Base-by-base conservation (phyloP, 441 rosid genomes). In the Melastoma candidum region DNA sequence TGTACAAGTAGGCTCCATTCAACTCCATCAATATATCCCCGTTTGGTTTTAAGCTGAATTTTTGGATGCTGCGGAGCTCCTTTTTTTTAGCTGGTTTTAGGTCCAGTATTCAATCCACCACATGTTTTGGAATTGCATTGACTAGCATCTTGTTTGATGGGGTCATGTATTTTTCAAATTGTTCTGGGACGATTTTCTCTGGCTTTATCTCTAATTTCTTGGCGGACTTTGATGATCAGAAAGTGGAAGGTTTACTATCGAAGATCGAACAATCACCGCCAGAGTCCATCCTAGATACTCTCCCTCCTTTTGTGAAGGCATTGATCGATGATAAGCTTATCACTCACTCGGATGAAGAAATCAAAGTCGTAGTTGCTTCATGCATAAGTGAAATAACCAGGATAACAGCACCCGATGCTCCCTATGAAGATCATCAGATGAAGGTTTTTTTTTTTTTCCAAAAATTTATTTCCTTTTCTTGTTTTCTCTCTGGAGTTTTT, bases 341-440 rank as follows among this genome's bases (percentile, higher is more conserved):
- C 47, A 74, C 55, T 66, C 98, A 90, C 73, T 59, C 83, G 7
- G 80, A 90, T 61, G 64, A 36, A 46, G 97, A 90, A 65, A 89
- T 94, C 46, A 83, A 76, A 73, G 95, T 85, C 66, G 83, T 94
- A 14, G 96, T 90, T 50, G 97, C 96, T 44, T 76, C 95, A 36
- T 94, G 97, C 75, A 90, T 94, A 68, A 94, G 96, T 61, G 99
- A 94, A 79, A 87, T 90, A 63, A 94, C 96, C 11, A 79, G 99
- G 78, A 94, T 94, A 60, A 94, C 97, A 49, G 99, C 99, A 47
- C 99, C 99, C 0, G 99, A 94, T 11, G 96, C 97, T 64, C 99
- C 99, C 32, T 94, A 85, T 70, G 87, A 81, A 13, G 99, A 94
- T 75, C 90, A 90, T 0, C 73, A 65, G 68, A 90, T 94, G 99